Evolutionary conservation across 495 filamentous ascomycete species (phyloP), one percentile per base, ranked within the genome.

Genomic region (Trichoderma gamsii): DNA sequence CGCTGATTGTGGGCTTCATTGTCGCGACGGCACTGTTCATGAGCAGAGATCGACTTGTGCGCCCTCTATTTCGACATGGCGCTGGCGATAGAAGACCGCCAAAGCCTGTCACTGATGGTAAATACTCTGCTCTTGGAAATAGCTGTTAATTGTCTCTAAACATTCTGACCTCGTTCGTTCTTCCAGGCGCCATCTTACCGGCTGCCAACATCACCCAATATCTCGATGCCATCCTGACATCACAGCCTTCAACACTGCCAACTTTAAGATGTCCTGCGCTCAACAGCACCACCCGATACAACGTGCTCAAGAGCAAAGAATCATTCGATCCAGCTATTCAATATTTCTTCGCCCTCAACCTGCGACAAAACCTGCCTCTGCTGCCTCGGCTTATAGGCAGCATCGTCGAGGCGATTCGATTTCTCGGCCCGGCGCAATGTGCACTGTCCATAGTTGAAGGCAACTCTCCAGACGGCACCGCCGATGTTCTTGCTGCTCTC

Each of bases 301-400:
- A 23, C 56, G 56, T 1, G 56, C 56, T 61, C 56, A 61, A 61
- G 56, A 61, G 56, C 56, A 61, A 32, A 61, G 11, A 11, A 9
- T 7, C 56, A 11, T 11, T 25, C 23, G 25, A 32, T 16, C 56
- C 56, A 12, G 56, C 25, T 32, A 61, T 61, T 32, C 56, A 61
- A 61, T 84, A 82, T 68, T 80, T 83, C 69, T 84, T 86, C 59
- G 83, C 83, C 13, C 72, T 86, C 49, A 73, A 84, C 65, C 73
- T 84, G 13, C 74, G 76, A 41, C 73, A 84, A 72, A 76, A 75
- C 52, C 64, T 77, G 5, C 44, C 63, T 27, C 59, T 84, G 21
- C 78, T 85, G 29, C 80, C 82, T n/a, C 78, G 79, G 18, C 72
- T 85, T 13, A 74, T 86, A 66, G 75, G 78, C 25, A 76, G 75